Evolutionary conservation across 768 basidiomycete species (phyloP), one percentile per base, ranked within the genome.

Genomic region (Pilatotrama ljubarskyi): DNA sequence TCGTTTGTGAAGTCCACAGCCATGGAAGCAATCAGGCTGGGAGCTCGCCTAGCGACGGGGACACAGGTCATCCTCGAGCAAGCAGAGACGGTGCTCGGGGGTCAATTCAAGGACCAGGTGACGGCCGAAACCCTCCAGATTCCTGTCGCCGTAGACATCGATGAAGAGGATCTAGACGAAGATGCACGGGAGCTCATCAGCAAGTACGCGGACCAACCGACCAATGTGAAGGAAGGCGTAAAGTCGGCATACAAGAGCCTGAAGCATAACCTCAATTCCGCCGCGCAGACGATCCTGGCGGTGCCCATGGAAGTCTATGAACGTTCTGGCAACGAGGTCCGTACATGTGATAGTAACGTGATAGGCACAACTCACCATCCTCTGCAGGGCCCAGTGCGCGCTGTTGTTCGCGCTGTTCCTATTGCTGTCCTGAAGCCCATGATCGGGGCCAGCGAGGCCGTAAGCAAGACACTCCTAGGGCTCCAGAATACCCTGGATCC

Each of bases 301-400:
- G 93, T 99, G 0, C 97, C 97, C 1, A 98, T 98, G 96, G 97
- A 98, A 73, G 94, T 98, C 11, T 96, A 98, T 66, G 97, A 99
- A 74, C 81, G 91, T 60, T 91, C 94, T 10, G 93, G 93, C 8
- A 90, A 88, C 57, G 92, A 97, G 83, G 95, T 90, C 65, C 67
- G 82, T 76, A 49, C 37, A 14, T 40, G 22, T 15, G 18, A 20
- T 36, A 24, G 20, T 42, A 17, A 7, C 40, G 35, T 41, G 20
- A 26, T 2, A 17, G 63, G 50, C 61, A 48, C 26, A 24, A 26
- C 38, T 65, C 40, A 58, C 44, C 10, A 18, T 42, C 17, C 15
- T 26, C 26, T 59, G 38, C 44, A 98, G 95, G 95, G 95, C 2
- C 86, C 95, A 51, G 90, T 95, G 20, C 89, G 88, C 56, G 91